phyloP scores from a whole-genome alignment of 805 yeast species.

The Peterozyma toletana region DNA sequence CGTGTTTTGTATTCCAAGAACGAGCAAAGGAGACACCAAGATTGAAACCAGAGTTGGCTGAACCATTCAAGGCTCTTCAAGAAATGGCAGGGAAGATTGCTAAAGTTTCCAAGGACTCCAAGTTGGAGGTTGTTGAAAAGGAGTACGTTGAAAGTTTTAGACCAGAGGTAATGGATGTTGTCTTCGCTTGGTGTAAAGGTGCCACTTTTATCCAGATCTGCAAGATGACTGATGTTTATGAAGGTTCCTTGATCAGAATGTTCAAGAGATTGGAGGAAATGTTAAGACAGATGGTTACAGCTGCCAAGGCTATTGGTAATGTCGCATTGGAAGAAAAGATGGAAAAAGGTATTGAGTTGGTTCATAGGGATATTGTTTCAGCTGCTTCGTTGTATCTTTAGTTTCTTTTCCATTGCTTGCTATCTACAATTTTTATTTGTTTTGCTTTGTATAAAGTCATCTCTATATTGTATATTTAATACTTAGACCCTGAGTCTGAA shows the following conservation, averaged over 20 bases:
- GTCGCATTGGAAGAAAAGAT: slow-evolving; percentile 78
- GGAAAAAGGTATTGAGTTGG: slow-evolving; percentile 77
- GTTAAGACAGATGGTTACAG: slow-evolving; percentile 81
- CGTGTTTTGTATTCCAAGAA: slow-evolving; percentile 97
- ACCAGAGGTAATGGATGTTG: slow-evolving; percentile 95
- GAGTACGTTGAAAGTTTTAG: slow-evolving; percentile 90
- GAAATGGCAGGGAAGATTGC: slow-evolving; percentile 92
- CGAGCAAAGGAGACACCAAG: slow-evolving; percentile 84
- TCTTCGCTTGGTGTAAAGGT: slow-evolving; percentile 93
- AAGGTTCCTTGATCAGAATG: slow-evolving; percentile 92
- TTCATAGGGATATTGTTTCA: slow-evolving; percentile 93
- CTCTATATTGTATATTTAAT: too few relatives aligned
- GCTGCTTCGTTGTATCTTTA: slow-evolving; percentile 87
- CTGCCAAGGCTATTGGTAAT: slow-evolving; percentile 94
- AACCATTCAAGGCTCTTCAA: slow-evolving; percentile 81
- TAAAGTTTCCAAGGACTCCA: slow-evolving; percentile 80
- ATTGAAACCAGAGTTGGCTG: slow-evolving; percentile 83
- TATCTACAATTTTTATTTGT: too few relatives aligned
- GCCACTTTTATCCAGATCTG: slow-evolving; percentile 95
- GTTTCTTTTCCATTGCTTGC: too few relatives aligned
- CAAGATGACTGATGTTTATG: slow-evolving; percentile 98
- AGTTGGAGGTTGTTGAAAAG: slow-evolving; percentile 82
- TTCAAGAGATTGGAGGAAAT: slow-evolving; percentile 92
- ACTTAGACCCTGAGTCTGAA: too few relatives aligned
- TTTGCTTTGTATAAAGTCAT: too few relatives aligned